Evolutionary conservation across 495 filamentous ascomycete species (phyloP), one percentile per base, ranked within the genome.

Genomic region (Aspergillus affinis): DNA sequence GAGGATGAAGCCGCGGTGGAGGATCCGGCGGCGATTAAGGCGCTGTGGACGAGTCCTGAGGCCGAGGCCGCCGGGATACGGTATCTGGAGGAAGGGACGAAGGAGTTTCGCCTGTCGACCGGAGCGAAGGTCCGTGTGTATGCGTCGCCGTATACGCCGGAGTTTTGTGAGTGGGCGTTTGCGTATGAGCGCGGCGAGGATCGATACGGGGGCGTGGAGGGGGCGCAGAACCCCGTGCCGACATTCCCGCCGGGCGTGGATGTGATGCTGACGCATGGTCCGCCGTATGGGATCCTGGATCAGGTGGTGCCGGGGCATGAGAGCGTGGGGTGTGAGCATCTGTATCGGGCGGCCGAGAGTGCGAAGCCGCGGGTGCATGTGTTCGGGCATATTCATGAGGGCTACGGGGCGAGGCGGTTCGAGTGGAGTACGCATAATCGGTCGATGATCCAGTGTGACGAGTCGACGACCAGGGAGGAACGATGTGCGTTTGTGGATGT

Each of bases 251-350:
- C 80, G 0, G 66, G 60, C 1, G 71, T 88, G 13, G 87, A 93
- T 61, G 78, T 93, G 3, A 77, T 87, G 47, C 80, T 93, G 60
- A 92, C 90, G 0, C 90, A 94, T 63, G 87, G 89, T 3, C 90
- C 90, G 8, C 89, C 90, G 0, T 63, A 73, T 4, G 78, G 77
- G 0, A 71, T 87, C 2, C 70, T 88, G 4, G 90, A 92, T 52
- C n/a, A 48, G 15, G 75, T 78, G 15, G 64, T 63, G 4, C 61
- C 27, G 13, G 46, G 48, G 0, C 66, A 64, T 8, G 36, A 63
- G 15, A 69, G 73, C 49, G 80, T 81, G 6, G 83, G 83, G 0
- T 86, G 83, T 62, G 65, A 74, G 47, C 69, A 78, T 60, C 66
- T 86, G 13, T 66, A 70, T 8, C 63, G 69, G 1, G 84, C 84